Percentiles rank a stretch among this genome's conserved stretches.
Conservation (phyloP, 768 basidiomycete genomes). For the Butyriboletus loyo region DNA sequence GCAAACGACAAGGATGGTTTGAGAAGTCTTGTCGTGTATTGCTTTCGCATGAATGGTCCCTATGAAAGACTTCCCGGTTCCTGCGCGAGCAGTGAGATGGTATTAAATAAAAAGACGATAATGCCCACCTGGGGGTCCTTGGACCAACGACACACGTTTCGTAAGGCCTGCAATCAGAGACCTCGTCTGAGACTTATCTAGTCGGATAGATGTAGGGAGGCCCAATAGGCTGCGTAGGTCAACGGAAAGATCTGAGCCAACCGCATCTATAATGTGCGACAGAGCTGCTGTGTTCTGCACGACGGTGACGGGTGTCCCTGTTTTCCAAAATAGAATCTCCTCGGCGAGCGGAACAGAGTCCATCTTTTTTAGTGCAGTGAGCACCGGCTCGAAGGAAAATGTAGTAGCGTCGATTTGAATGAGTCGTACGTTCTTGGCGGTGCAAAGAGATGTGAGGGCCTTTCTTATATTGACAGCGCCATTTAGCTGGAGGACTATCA, state of each 20-base stretch:
- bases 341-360: constrained; percentile 41
- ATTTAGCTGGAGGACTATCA: constrained; percentile 53
- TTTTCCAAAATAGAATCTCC: constrained; percentile 55
- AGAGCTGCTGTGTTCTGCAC: neutral
- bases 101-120: neutral
- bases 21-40: constrained; percentile 43
- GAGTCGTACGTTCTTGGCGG: constrained; percentile 36
- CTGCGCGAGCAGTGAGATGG: constrained; percentile 30
- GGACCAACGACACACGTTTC: constrained; percentile 57
- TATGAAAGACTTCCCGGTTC: constrained; percentile 73
- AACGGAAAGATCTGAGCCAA: constrained; percentile 30
- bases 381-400: constrained; percentile 61
- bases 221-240: constrained; percentile 40
- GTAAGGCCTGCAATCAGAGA: constrained; percentile 50
- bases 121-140: constrained; percentile 63
- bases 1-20: constrained; percentile 61
- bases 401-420: constrained; percentile 56
- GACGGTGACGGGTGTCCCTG: constrained; percentile 8
- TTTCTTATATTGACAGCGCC: constrained; percentile 37
- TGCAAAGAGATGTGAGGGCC: constrained; percentile 38
- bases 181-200: constrained; percentile 50
- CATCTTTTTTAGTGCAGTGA: constrained; percentile 48
- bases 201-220: constrained; percentile 35
- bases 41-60: constrained; percentile 61
- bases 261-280: constrained; percentile 21